Conservation (phyloP, 192 early-diverging fungal species). For the Chytriomyces confervae region DNA sequence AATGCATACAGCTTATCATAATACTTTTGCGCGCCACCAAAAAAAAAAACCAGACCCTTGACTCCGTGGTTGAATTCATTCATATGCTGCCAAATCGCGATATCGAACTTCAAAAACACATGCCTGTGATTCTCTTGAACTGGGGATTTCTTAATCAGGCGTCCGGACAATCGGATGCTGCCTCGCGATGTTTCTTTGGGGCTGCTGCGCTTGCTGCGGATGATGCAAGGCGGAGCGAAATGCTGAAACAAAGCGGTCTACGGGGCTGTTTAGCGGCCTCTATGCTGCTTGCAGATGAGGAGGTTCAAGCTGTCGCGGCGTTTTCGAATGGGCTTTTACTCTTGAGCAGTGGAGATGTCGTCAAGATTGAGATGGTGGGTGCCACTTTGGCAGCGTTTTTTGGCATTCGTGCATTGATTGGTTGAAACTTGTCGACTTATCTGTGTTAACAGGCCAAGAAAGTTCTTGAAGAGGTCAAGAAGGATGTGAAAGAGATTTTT, state of each 20-base stretch:
- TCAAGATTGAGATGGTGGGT: conserved; percentile 13
- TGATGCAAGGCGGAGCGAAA: neutral
- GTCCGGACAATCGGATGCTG: neutral
- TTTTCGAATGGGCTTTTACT: conserved; percentile 29
- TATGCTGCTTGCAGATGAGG: neutral
- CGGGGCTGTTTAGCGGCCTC: neutral
- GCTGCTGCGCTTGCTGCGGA: conserved; percentile 30
- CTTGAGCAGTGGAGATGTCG: conserved; percentile 8
- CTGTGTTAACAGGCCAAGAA: conserved; percentile 12
- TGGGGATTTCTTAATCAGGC: conserved; percentile 22
- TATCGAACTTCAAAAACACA: neutral
- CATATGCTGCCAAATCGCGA: conserved; percentile 2
- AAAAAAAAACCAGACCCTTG: neutral
- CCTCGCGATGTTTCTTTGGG: conserved; percentile 31
- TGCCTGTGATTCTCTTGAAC: conserved; percentile 20
- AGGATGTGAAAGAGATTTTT: conserved; percentile 8
- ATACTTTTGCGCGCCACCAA: neutral
- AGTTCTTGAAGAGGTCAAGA: conserved; percentile 18
- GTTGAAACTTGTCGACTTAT: neutral
- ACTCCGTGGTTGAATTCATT: neutral
- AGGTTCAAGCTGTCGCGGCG: conserved; percentile 4
- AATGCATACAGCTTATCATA: neutral
- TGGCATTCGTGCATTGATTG: no score
- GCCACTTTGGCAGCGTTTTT: no score
- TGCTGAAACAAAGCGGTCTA: neutral